A percentile compares a stretch with the other conserved stretches of the same genome.
Evolutionary conservation across 768 basidiomycete genomes (phyloP).

Genomic region (Lactarius sanguifluus): DNA sequence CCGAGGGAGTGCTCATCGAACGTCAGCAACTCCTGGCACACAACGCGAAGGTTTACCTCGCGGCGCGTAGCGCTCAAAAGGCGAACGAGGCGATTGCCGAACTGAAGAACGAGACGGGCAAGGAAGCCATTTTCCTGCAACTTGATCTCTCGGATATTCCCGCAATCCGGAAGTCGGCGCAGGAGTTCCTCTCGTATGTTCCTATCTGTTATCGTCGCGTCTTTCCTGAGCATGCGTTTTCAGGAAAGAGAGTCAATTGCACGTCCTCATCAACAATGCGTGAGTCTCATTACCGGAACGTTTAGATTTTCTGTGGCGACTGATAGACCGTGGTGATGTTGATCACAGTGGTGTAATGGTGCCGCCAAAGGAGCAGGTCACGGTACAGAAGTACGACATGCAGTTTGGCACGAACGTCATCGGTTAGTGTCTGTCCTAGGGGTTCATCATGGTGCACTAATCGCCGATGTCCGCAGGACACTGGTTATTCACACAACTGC

Average conservation of each 20-base stretch:
- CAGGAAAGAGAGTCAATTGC: conserved; percentile 47
- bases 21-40: conserved; percentile 51
- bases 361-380: conserved; percentile 41
- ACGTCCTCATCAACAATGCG: conserved; percentile 54
- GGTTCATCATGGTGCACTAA: neutral
- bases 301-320: too few relatives aligned
- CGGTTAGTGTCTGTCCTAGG: conserved; percentile 35
- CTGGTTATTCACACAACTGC: conserved; percentile 55
- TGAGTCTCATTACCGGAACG: too few relatives aligned
- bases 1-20: too few relatives aligned
- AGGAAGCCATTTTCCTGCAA: conserved; percentile 43
- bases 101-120: conserved; percentile 47
- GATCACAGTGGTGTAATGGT: conserved; percentile 48
- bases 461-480: conserved; percentile 45
- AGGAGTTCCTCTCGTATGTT: conserved; percentile 41
- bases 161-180: conserved; percentile 41
- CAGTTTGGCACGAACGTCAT: conserved; percentile 59
- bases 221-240: neutral
- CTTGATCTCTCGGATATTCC: conserved; percentile 45
- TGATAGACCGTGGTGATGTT: neutral
- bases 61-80: conserved; percentile 46
- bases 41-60: conserved; percentile 69
- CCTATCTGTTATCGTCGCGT: conserved; percentile 15
- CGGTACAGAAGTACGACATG: conserved; percentile 51
- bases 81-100: conserved; percentile 51